Base-by-base conservation (phyloP, 352 stramenopile species). In the Globisporangium radiosum region DNA sequence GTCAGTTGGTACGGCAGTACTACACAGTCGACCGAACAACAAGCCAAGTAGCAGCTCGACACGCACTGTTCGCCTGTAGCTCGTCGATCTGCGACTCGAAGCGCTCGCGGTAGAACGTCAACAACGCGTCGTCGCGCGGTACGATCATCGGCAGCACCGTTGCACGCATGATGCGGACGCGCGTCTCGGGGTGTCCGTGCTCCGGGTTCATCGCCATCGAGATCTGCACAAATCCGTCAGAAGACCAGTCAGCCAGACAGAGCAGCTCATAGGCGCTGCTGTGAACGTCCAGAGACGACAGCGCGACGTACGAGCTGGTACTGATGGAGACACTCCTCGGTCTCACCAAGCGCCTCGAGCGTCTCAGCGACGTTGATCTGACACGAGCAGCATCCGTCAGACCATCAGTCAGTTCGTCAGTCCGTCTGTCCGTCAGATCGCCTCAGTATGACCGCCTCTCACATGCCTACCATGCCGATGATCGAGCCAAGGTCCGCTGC, bases 71-170 rank as follows among this genome's bases (percentile, higher is more conserved):
- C 3, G 68, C 17, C 10, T 76, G 50, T 11, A 91, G 59, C 4
- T 56, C 40, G 37, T 74, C 64, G 10, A 92, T 53, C 44, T 85
- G 67, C 6, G 39, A 49, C 50, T 73, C 66, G 50, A 90, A 78
- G 3, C 66, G 70, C n/a, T 64, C 43, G 10, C 79, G 76, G 25
- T 72, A 69, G 4, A 39, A 37, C 47, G 88, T 73, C 33, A 91
- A 85, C 14, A 80, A 62, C 19, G 71, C 63, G 53, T 88, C 70
- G 3, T 65, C 75, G 19, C 59, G 65, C 2, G 82, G 83, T 3
- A 92, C 65, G 40, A 90, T 76, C 19, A 77, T 73, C 44, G 80
- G 83, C 15, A 90, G 52, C 13, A 90, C 79, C 0, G 76, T 89
- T 6, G 76, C 73, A 59, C 71, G 75, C 78, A 88, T 85, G 9